A percentile compares a stretch with the other conserved stretches of the same genome.
Evolutionary conservation across 2,329 filamentous ascomycete species (phyloP).

Genomic region (Phaeosphaeriaceae sp.): DNA sequence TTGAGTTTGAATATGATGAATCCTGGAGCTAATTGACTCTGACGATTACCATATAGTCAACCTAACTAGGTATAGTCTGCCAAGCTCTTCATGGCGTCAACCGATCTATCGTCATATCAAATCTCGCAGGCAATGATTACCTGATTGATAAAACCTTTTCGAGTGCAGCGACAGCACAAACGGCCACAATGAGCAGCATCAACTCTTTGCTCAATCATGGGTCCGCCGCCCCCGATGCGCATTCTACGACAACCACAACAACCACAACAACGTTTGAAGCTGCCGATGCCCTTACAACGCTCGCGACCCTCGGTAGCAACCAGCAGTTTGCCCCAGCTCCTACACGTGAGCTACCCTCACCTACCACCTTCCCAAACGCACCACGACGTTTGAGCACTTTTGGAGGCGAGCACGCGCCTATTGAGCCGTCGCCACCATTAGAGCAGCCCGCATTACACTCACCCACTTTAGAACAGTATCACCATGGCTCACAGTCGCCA

Average conservation of each 20-base stretch:
- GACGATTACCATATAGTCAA: background rate
- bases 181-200: slow-evolving; percentile 41
- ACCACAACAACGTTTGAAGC: slow-evolving; percentile 44
- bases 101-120: slow-evolving; percentile 1
- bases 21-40: too few relatives aligned
- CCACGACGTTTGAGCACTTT: slow-evolving; percentile 45
- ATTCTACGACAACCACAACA: slow-evolving; percentile 13
- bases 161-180: too few relatives aligned
- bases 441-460: slow-evolving; percentile 46
- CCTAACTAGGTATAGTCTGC: background rate
- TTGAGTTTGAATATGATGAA: too few relatives aligned
- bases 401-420: slow-evolving; percentile 39
- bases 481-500: slow-evolving; percentile 53
- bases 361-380: slow-evolving; percentile 35
- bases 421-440: slow-evolving; percentile 49
- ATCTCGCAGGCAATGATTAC: background rate
- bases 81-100: background rate
- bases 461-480: slow-evolving; percentile 56
- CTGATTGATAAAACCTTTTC: too few relatives aligned
- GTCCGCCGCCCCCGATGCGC: slow-evolving; percentile 20
- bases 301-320: slow-evolving; percentile 42
- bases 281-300: slow-evolving; percentile 48
- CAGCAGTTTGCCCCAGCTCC: slow-evolving; percentile 36
- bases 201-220: slow-evolving; percentile 46
- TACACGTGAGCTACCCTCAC: slow-evolving; percentile 39